A percentile compares a stretch with the other conserved stretches of the same genome.
Conservation (phyloP, 768 basidiomycete species). For the Daedaleopsis sinensis region DNA sequence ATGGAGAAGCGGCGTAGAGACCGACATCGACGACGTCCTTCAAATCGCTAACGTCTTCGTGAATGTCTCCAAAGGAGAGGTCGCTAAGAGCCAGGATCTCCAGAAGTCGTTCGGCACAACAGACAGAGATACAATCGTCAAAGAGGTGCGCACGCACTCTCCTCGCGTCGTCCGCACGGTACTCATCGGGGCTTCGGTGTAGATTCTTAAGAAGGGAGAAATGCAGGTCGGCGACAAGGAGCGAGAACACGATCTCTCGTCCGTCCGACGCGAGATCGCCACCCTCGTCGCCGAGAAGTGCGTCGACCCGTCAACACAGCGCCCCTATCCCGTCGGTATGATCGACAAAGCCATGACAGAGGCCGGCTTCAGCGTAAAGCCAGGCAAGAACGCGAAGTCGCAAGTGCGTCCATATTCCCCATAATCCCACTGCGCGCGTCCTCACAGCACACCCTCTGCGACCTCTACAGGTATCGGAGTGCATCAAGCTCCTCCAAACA, state of each 20-base stretch:
- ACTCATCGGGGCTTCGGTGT: background rate
- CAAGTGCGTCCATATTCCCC: conserved; percentile 56
- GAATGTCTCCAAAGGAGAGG: conserved; percentile 96
- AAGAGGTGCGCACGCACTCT: conserved; percentile 56
- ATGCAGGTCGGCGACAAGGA: conserved; percentile 98
- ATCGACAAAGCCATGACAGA: conserved; percentile 98
- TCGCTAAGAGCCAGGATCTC: conserved; percentile 87
- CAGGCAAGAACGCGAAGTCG: conserved; percentile 89
- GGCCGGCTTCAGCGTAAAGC: conserved; percentile 89
- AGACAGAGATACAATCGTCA: conserved; percentile 70
- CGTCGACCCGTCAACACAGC: conserved; percentile 88
- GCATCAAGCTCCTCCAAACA: conserved; percentile 80
- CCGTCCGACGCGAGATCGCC: conserved; percentile 87
- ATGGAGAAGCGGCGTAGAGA: conserved; percentile 93
- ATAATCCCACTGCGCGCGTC: background rate
- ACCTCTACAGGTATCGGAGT: conserved; percentile 75
- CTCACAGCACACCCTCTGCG: background rate
- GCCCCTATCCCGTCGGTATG: conserved; percentile 91
- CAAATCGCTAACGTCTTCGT: conserved; percentile 96
- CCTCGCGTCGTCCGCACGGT: background rate
- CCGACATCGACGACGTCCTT: conserved; percentile 90
- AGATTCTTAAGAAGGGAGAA: conserved; percentile 97
- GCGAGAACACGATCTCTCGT: conserved; percentile 84
- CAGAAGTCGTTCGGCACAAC: conserved; percentile 89
- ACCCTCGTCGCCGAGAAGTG: conserved; percentile 95